phyloP scores from a whole-genome alignment of 805 yeast species.

The Torulaspora quercuum region DNA sequence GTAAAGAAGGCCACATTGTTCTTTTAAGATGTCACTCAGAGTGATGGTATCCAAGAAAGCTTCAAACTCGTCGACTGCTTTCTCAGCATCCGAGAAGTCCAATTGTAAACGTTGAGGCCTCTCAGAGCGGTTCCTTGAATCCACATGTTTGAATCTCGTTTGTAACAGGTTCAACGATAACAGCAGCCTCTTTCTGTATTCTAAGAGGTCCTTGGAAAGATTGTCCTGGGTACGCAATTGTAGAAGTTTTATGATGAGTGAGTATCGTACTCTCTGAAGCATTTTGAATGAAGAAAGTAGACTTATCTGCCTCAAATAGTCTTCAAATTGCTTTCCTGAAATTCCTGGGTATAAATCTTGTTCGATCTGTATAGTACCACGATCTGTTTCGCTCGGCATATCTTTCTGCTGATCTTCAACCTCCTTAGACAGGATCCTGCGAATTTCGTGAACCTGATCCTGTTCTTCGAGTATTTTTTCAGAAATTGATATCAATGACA shows the following conservation, averaged over 20 bases:
- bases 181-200: conserved; percentile 20
- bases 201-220: conserved; percentile 7
- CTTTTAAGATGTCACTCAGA: conserved; percentile 21
- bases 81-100: conserved; percentile 13
- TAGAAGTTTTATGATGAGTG: conserved; percentile 21
- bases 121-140: neutral
- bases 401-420: conserved; percentile 31
- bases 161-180: conserved; percentile 29
- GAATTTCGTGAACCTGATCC: conserved; percentile 65
- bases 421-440: conserved; percentile 69
- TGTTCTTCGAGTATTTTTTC: conserved; percentile 68
- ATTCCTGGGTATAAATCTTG: conserved; percentile 16
- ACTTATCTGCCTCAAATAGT: conserved; percentile 26
- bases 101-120: neutral
- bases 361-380: conserved; percentile 1
- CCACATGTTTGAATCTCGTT: conserved; percentile 21
- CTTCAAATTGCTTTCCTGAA: conserved; percentile 30
- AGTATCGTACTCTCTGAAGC: conserved; percentile 21
- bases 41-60: conserved; percentile 17
- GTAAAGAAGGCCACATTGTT: conserved; percentile 16
- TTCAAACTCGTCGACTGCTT: conserved; percentile 19
- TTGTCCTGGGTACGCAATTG: conserved; percentile 8
- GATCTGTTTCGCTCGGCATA: conserved; percentile 9
- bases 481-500: conserved; percentile 53
- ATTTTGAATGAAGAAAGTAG: conserved; percentile 15